Evolutionary conservation across 1,139 yeast genomes (phyloP).

Genomic region (Schizosaccharomyces versatilis): DNA sequence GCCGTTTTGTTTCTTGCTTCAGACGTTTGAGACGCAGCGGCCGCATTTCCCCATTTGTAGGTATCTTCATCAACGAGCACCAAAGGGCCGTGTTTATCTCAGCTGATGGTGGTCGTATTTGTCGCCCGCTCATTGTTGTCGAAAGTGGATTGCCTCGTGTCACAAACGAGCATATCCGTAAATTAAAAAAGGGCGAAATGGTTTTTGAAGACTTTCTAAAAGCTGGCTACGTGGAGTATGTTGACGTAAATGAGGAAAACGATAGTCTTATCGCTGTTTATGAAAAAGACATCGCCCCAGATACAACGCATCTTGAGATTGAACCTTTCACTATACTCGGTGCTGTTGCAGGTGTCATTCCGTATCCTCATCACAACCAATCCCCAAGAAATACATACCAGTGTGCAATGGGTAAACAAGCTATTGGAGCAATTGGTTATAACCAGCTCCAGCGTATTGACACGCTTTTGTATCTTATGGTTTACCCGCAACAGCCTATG

Average conservation of each 20-base stretch:
- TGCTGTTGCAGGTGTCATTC: slow-evolving; percentile 95
- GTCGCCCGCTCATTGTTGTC: slow-evolving; percentile 86
- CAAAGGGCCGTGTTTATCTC: slow-evolving; percentile 91
- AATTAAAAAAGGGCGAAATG: slow-evolving; percentile 46
- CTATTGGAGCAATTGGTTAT: slow-evolving; percentile 95
- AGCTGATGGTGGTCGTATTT: slow-evolving; percentile 95
- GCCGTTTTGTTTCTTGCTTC: slow-evolving; percentile 54
- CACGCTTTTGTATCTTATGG: slow-evolving; percentile 80
- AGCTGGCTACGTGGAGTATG: slow-evolving; percentile 75
- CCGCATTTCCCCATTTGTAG: slow-evolving; percentile 68
- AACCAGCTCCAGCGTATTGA: slow-evolving; percentile 91
- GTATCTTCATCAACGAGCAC: slow-evolving; percentile 72
- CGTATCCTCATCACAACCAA: slow-evolving; percentile 98
- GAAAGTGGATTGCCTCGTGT: slow-evolving; percentile 51
- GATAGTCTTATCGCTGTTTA: slow-evolving; percentile 84
- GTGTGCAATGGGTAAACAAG: slow-evolving; percentile 99
- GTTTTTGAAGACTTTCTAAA: slow-evolving; percentile 71
- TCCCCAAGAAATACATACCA: slow-evolving; percentile 97
- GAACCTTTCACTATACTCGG: slow-evolving; percentile 93
- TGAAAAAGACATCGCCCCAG: slow-evolving; percentile 36
- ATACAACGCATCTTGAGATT: slow-evolving; percentile 76
- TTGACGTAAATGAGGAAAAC: slow-evolving; percentile 94
- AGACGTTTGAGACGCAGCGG: slow-evolving; percentile 68
- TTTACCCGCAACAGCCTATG: slow-evolving; percentile 97
- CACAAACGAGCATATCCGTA: slow-evolving; percentile 40